Evolutionary conservation across 1,284 basidiomycete species (phyloP), one percentile per base, ranked within the genome.

Genomic region (Puccinia novopanici): DNA sequence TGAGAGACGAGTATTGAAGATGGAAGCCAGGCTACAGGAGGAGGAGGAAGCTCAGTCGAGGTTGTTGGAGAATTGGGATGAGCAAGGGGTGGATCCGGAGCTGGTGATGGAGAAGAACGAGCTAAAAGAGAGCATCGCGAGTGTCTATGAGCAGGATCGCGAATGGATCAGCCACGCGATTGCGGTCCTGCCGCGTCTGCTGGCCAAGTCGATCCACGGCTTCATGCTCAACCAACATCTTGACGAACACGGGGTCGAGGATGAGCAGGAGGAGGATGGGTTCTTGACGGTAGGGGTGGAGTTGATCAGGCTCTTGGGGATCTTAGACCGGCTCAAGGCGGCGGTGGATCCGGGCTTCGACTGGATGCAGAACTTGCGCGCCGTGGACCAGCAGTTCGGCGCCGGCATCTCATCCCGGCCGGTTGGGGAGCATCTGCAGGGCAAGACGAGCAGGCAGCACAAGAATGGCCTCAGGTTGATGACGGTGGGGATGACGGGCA

Each of bases 21-120:
- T 72, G 8, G 70, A 52, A 30, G 54, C 10, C 4, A 13, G 9
- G 19, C 15, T n/a, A n/a, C n/a, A n/a, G n/a, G n/a, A 42, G 22
- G 8, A 40, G 45, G 67, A 70, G 27, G 42, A 13, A 13, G 50
- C 22, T 37, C 37, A 24, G 24, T 8, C 24, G 30, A 27, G 70
- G 27, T 37, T 22, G 70, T 4, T 42, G 4, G 68, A 71, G 42
- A 6, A 45, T n/a, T 17, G 19, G 10, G 34, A 72, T 12, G 63
- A 67, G 22, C 63, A n/a, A n/a, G n/a, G 40, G 17, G 48, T 27
- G 70, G 34, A 72, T 45, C 45, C 52, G 13, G 70, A 55, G 50
- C 24, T 54, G 37, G 19, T 52, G 48, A 50, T 54, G 12, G 19
- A 72, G 45, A 54, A 52, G 70, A 52, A 27, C 37, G 54, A 72